Evolutionary conservation across 1,139 yeast genomes (phyloP).

Genomic region (Yamadazyma atmosphaerica): DNA sequence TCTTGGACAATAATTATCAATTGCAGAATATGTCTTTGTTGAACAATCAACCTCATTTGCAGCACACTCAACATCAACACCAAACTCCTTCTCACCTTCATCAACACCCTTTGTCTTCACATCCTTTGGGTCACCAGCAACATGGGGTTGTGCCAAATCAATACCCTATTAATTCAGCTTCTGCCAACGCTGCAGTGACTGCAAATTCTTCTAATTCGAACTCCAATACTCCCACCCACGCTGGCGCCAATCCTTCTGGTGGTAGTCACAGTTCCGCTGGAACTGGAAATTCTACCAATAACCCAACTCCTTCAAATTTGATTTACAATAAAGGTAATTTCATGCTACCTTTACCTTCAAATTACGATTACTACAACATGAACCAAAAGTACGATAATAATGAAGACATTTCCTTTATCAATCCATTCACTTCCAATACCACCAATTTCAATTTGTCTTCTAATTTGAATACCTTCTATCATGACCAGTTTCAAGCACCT

Average conservation of each 20-base stretch:
- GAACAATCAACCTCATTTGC: conserved; percentile 12
- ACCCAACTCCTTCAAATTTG: conserved; percentile 10
- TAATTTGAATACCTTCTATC: conserved; percentile 16
- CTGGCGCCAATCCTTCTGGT: conserved; percentile 1
- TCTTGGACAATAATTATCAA: conserved; percentile 48
- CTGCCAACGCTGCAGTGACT: background rate
- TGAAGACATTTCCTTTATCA: conserved; percentile 21
- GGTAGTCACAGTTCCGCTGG: no score
- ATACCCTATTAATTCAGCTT: background rate
- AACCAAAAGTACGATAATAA: conserved; percentile 14
- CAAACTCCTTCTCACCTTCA: conserved; percentile 4
- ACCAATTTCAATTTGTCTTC: conserved; percentile 13
- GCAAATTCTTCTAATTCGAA: conserved; percentile 4
- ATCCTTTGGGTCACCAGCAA: background rate
- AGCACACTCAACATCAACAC: background rate
- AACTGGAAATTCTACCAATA: background rate
- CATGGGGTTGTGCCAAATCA: background rate
- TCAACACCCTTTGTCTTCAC: background rate
- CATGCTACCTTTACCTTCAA: conserved; percentile 18
- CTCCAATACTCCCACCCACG: conserved; percentile 3
- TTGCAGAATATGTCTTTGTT: conserved; percentile 41
- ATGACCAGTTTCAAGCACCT: conserved; percentile 9
- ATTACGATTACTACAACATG: conserved; percentile 16
- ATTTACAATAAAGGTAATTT: conserved; percentile 15
- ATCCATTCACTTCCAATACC: conserved; percentile 19